Conservation (phyloP, 1,284 basidiomycete species). For the Cryptococcus deneoformans region DNA sequence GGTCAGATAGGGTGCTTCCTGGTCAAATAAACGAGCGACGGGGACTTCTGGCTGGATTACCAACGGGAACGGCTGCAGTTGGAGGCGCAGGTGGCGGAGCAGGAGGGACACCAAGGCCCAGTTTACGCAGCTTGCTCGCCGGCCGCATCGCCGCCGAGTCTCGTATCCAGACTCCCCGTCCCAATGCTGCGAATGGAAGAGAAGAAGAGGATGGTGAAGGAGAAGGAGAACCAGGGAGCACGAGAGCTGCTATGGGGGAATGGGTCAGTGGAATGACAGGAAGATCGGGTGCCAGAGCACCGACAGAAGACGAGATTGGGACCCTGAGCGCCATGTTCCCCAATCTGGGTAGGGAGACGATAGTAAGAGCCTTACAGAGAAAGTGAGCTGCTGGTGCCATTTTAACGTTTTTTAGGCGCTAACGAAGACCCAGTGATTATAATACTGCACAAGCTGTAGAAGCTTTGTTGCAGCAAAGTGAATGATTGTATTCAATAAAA, state of each 20-base stretch:
- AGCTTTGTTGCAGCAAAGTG: conserved; percentile 54
- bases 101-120: neutral
- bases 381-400: conserved; percentile 35
- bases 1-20: conserved; percentile 61
- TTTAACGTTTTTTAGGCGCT: neutral
- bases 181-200: neutral
- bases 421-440: conserved; percentile 53
- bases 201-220: conserved; percentile 8
- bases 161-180: neutral
- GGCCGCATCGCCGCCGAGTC: conserved; percentile 1
- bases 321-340: conserved; percentile 75
- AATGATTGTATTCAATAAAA: conserved; percentile 8
- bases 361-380: conserved; percentile 74
- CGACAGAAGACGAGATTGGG: conserved; percentile 68
- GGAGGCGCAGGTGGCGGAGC: neutral
- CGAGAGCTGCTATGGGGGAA: conserved; percentile 62
- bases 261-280: conserved; percentile 80
- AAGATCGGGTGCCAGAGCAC: conserved; percentile 58
- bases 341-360: conserved; percentile 64
- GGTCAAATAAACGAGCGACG: conserved; percentile 46
- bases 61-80: neutral
- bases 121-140: conserved; percentile 2
- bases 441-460: conserved; percentile 78
- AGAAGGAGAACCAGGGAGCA: conserved; percentile 22
- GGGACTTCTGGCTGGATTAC: neutral